Percentiles rank a stretch among this genome's conserved stretches.
These are phyloP conservation scores for Rhizopus microsporus DNA, from an alignment of 371 early-diverging fungal genomes.

Conservation along the genomic window DNA sequence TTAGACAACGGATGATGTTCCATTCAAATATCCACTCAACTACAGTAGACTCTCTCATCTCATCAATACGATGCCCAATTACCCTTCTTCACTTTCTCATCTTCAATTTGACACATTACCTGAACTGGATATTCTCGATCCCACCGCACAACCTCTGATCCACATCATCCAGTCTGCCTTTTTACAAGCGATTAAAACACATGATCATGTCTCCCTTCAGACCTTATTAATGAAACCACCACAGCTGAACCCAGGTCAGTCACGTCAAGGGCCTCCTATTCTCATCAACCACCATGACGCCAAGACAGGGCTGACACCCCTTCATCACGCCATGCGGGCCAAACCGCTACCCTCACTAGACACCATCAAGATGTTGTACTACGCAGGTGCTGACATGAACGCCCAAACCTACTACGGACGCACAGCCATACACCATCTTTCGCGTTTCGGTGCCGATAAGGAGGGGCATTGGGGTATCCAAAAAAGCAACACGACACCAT, in stretches of 20 bases:
- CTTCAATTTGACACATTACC: slow-evolving; percentile 41
- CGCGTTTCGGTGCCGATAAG: slow-evolving; percentile 53
- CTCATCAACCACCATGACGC: slow-evolving; percentile 64
- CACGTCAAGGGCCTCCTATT: slow-evolving; percentile 21
- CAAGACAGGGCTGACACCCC: slow-evolving; percentile 62
- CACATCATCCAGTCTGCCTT: slow-evolving; percentile 52
- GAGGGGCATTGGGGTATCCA: slow-evolving; percentile 53
- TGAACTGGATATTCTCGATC: slow-evolving; percentile 43
- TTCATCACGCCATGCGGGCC: slow-evolving; percentile 67
- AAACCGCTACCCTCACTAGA: slow-evolving; percentile 63
- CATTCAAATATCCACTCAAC: slow-evolving; percentile 45
- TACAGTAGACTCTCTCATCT: slow-evolving; percentile 56
- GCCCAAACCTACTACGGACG: slow-evolving; percentile 65
- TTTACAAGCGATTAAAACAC: slow-evolving; percentile 60
- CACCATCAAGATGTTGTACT: slow-evolving; percentile 61
- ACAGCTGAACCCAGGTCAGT: slow-evolving; percentile 11
- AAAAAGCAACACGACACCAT: slow-evolving; percentile 22
- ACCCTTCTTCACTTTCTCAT: slow-evolving; percentile 47
- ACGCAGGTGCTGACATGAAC: slow-evolving; percentile 70
- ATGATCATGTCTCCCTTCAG: slow-evolving; percentile 60
- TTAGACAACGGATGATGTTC: background rate
- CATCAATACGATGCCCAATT: slow-evolving; percentile 47
- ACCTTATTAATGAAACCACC: slow-evolving; percentile 55
- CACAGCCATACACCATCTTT: slow-evolving; percentile 65
- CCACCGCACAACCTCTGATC: slow-evolving; percentile 30